phyloP scores from a whole-genome alignment of 306 rosid genomes.

The Cicer judaicum region DNA sequence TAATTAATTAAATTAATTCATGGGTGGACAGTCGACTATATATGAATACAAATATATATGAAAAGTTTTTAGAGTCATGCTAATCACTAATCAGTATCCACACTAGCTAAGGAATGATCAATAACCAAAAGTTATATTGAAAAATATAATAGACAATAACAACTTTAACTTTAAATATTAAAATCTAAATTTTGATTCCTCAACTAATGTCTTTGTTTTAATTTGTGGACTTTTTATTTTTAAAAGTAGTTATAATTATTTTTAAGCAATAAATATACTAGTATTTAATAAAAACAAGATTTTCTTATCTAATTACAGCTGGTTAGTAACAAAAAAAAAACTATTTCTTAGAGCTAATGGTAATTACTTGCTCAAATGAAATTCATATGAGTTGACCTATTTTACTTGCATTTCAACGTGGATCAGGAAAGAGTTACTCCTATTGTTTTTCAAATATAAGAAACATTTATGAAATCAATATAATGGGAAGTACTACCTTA shows the following conservation, averaged over 20 bases:
- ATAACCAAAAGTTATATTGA: background rate
- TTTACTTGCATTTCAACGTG: background rate
- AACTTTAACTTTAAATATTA: background rate
- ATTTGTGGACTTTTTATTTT: background rate
- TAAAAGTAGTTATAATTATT: background rate
- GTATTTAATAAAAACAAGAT: too few species aligned
- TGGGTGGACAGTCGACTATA: background rate
- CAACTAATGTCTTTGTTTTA: background rate
- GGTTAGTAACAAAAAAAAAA: too few species aligned
- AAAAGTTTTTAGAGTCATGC: constrained; percentile 4
- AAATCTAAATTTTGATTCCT: background rate
- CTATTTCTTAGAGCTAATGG: background rate
- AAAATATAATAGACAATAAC: background rate
- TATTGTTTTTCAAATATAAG: background rate
- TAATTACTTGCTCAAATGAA: background rate
- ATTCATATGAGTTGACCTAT: constrained; percentile 24
- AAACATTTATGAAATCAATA: constrained; percentile 21
- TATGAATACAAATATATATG: background rate
- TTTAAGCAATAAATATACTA: too few species aligned
- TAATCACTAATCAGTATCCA: constrained; percentile 15
- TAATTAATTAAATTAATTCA: background rate
- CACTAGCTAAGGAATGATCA: background rate
- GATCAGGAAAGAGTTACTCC: background rate
- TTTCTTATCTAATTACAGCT: too few species aligned
- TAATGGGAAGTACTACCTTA: constrained; percentile 30